A percentile compares a stretch with the other conserved stretches of the same genome.
Evolutionary conservation across 768 basidiomycete genomes (phyloP).

Genomic region (Russula brevipes): DNA sequence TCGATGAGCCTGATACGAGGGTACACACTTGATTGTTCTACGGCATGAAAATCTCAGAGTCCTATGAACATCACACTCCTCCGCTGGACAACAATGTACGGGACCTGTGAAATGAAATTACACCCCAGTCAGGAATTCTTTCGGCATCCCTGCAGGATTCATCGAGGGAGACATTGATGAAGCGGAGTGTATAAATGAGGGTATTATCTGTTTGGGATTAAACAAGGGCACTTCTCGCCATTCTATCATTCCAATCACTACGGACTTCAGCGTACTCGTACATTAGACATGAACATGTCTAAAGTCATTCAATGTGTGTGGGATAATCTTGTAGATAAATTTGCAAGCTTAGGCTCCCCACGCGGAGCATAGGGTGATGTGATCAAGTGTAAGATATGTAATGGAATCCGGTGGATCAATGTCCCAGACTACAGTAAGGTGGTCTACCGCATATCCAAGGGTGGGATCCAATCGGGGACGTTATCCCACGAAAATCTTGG

Average conservation of each 20-base stretch:
- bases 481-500: conserved; percentile 56
- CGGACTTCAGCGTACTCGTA: background rate
- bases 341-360: background rate
- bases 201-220: background rate
- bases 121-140: too few relatives aligned
- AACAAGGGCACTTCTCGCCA: background rate
- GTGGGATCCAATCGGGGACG: conserved; percentile 69
- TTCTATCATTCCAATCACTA: background rate
- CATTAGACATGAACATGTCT: conserved; percentile 5
- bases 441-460: conserved; percentile 47
- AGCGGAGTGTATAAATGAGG: too few relatives aligned
- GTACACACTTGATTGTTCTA: background rate
- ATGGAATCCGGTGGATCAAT: background rate
- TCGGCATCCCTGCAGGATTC: too few relatives aligned
- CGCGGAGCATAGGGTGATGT: background rate
- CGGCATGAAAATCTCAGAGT: background rate
- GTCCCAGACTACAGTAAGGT: background rate
- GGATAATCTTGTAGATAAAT: conserved; percentile 7
- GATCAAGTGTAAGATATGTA: background rate
- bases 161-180: too few relatives aligned
- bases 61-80: background rate
- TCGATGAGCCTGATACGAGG: background rate
- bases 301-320: conserved; percentile 1
- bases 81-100: too few relatives aligned
- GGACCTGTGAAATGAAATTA: too few relatives aligned